phyloP scores from a whole-genome alignment of 345 rosid species.

The Camelina sativa region DNA sequence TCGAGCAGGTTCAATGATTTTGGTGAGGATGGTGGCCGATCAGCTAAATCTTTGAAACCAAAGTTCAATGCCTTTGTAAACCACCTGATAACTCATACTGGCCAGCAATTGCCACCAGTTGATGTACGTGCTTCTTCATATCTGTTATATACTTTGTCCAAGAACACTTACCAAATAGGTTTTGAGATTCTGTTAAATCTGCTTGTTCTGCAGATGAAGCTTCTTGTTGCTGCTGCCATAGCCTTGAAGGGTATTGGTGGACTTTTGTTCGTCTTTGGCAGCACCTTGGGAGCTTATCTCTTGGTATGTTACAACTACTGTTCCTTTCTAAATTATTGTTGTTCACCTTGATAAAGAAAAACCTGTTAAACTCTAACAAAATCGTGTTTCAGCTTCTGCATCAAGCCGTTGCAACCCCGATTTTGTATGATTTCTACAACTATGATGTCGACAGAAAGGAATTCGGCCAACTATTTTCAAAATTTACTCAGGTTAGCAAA shows the following conservation, averaged over 20 bases:
- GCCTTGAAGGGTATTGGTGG: conserved; percentile 74
- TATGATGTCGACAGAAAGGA: conserved; percentile 61
- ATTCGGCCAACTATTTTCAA: conserved; percentile 52
- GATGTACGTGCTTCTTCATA: conserved; percentile 45
- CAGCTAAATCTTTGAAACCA: conserved; percentile 56
- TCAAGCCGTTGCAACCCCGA: conserved; percentile 57
- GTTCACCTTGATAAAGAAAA: neutral
- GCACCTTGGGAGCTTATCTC: conserved; percentile 72
- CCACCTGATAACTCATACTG: conserved; percentile 53
- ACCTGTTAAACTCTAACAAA: neutral
- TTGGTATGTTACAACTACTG: conserved; percentile 52
- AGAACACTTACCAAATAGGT: neutral
- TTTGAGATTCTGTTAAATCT: conserved; percentile 8
- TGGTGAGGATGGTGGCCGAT: conserved; percentile 66
- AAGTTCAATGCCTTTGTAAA: conserved; percentile 52
- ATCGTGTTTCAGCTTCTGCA: conserved; percentile 59
- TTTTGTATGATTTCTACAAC: conserved; percentile 77
- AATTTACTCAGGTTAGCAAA: conserved; percentile 68
- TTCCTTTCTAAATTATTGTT: neutral
- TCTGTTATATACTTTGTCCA: neutral
- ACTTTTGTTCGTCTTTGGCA: conserved; percentile 67
- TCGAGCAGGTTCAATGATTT: conserved; percentile 63
- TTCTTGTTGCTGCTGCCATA: conserved; percentile 56
- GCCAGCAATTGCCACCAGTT: conserved; percentile 57
- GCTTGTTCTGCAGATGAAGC: conserved; percentile 48